Base-by-base conservation (phyloP, 2,329 filamentous ascomycete genomes). In the Xylariaceae sp. region DNA sequence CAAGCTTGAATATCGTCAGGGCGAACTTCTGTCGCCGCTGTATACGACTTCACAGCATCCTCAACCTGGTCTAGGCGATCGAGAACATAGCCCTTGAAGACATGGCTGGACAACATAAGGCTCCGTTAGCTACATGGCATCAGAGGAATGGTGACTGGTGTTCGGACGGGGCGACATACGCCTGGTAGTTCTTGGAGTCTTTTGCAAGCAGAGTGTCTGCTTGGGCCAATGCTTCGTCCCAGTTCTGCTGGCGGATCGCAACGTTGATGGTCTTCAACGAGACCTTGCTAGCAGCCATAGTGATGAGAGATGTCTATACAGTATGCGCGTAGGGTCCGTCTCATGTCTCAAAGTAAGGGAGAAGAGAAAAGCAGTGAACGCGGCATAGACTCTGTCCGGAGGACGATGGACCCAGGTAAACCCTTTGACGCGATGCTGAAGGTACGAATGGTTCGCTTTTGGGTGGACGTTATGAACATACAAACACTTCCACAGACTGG, bases 81-180 rank as follows among this genome's bases (percentile, higher is more conserved):
- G 51, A 88, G 79, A 1, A 90, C 89, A 72, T 95, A 90, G 1
- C 90, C 94, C 15, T 96, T 78, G 71, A 97, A 95, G n/a, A 97
- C 82, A 65, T 90, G 84, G 30, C 88, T 90, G 51, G 37, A 54
- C 37, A 23, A n/a, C 2, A 34, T 11, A 48, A 13, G 2, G 30
- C 11, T 23, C 9, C 4, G 9, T 61, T 54, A 61, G 60, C 49
- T 23, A 49, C 15, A 42, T 5, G 34, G 10, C 3, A n/a, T 48
- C 30, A 51, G 30, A 6, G 39, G 15, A 42, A 42, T 42, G 35
- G 30, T 10, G 4, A n/a, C 4, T 13, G 18, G 42, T 42, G 34
- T 10, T 15, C 15, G 15, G 18, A 49, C 8, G 51, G 5, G 9
- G 50, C 44, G 44, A 72, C 85, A 62, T 77, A 90, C 83, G 86